Base-by-base conservation (phyloP, 371 early-diverging fungal genomes). In the Coemansia sp. region DNA sequence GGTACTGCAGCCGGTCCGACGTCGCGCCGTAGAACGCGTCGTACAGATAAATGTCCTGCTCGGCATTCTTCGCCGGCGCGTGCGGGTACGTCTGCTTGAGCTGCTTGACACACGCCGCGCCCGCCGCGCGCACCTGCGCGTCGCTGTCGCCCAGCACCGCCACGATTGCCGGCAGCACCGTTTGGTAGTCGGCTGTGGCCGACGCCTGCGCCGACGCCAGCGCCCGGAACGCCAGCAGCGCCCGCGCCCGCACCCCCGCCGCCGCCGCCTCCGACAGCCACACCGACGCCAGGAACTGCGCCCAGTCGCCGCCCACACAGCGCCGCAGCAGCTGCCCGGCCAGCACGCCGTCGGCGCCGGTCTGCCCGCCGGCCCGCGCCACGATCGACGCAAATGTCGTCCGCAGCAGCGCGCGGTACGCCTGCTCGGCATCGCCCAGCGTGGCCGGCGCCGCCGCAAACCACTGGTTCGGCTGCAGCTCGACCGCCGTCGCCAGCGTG, bases 101-200 rank as follows among this genome's bases (percentile, higher is more conserved):
- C 32, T 80, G 68, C 39, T 81, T 63, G 39, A 90, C 59, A 62
- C 88, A 88, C 2, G 57, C 60, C 4, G 86, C 67, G 1, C 86
- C 88, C 9, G 83, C 80, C 7, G 77, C 68, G 34, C 92, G 89
- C 39, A 91, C 82, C 32, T 71, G 75, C 40, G 64, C 67, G 40
- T 84, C 62, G 2, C 59, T 58, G 64, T 87, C 83, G 5, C 78
- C 76, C 47, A 94, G 79, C 4, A 85, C 80, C 36, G 88, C 80
- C 40, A 95, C 65, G n/a, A 94, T 65, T 1, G 82, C 76, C 8
- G 95, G 94, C 1, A 94, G 67, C 34, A 90, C 55, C n/a, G 92
- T 80, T 79, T 95, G 95, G 79, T 85, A 91, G 68, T 93, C 96
- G 30, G 70, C 45, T 5, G 16, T 16, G 8, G 30, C 34, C 31